These are phyloP conservation scores for Botrytis galanthina DNA, from an alignment of 2,329 filamentous ascomycete species.

Conservation along the genomic window DNA sequence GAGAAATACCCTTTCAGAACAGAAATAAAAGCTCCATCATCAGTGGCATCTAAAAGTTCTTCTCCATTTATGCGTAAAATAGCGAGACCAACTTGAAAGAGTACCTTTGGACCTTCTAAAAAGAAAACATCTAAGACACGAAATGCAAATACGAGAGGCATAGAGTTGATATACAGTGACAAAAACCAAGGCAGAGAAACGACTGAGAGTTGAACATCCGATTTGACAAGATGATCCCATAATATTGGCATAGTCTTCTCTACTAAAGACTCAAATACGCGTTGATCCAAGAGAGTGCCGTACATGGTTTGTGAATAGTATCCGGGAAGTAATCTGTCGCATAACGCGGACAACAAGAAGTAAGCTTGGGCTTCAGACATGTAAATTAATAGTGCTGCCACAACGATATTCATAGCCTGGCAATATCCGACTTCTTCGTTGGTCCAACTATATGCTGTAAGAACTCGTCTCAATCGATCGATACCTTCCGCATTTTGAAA, in stretches of 20 bases:
- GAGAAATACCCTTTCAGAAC: slow-evolving; percentile 94
- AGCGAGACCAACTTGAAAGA: slow-evolving; percentile 96
- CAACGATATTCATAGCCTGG: slow-evolving; percentile 99
- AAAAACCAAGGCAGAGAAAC: slow-evolving; percentile 98
- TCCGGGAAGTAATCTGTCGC: slow-evolving; percentile 87
- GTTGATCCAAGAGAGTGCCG: slow-evolving; percentile 91
- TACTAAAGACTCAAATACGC: slow-evolving; percentile 96
- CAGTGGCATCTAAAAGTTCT: slow-evolving; percentile 85
- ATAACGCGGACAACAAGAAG: slow-evolving; percentile 86
- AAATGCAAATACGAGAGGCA: slow-evolving; percentile 97
- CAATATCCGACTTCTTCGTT: slow-evolving; percentile 96
- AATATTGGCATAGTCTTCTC: slow-evolving; percentile 98
- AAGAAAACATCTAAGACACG: slow-evolving; percentile 97
- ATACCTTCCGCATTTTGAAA: slow-evolving; percentile 98
- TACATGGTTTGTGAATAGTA: slow-evolving; percentile 99
- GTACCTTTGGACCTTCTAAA: slow-evolving; percentile 91
- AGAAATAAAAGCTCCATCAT: slow-evolving; percentile 95
- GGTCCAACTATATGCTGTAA: slow-evolving; percentile 97
- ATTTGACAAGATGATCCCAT: slow-evolving; percentile 97
- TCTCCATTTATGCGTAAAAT: slow-evolving; percentile 97
- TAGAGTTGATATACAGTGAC: slow-evolving; percentile 98
- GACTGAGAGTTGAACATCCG: slow-evolving; percentile 94
- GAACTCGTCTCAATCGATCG: slow-evolving; percentile 78
- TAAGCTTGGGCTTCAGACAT: slow-evolving; percentile 97
- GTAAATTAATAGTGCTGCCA: slow-evolving; percentile 96